phyloP scores from a whole-genome alignment of 1,139 yeast species.

The Yamadazyma sp. region DNA sequence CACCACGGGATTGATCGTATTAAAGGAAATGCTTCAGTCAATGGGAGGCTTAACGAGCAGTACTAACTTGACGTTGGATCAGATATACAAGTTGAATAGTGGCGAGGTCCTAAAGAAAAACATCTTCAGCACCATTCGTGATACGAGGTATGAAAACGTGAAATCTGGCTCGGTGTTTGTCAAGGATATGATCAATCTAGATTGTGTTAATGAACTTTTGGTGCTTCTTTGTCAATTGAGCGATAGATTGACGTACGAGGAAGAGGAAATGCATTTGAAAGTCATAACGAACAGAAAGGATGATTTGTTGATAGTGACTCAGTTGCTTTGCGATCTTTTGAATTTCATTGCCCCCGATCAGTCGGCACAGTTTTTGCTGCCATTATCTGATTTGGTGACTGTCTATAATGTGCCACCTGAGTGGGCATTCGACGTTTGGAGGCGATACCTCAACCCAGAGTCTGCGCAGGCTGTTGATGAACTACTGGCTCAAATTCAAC shows the following conservation, averaged over 20 bases:
- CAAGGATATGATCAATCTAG: conserved; percentile 42
- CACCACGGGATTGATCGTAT: conserved; percentile 62
- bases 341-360: conserved; percentile 47
- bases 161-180: conserved; percentile 57
- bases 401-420: conserved; percentile 55
- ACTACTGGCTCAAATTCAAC: not conserved
- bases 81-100: conserved; percentile 66
- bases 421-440: conserved; percentile 83
- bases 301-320: conserved; percentile 64
- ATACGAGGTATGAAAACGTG: conserved; percentile 44
- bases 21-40: conserved; percentile 65
- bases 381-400: conserved; percentile 46
- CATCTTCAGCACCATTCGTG: conserved; percentile 67
- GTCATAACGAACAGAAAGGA: conserved; percentile 72
- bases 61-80: conserved; percentile 62
- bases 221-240: conserved; percentile 59
- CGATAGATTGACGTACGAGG: conserved; percentile 40
- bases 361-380: conserved; percentile 40
- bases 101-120: conserved; percentile 57
- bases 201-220: conserved; percentile 61
- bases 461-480: not conserved
- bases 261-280: conserved; percentile 59
- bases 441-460: conserved; percentile 39
- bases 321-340: conserved; percentile 61
- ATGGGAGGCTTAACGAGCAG: conserved; percentile 84